Base-by-base conservation (phyloP, 768 basidiomycete species). In the Lentinula sp. region DNA sequence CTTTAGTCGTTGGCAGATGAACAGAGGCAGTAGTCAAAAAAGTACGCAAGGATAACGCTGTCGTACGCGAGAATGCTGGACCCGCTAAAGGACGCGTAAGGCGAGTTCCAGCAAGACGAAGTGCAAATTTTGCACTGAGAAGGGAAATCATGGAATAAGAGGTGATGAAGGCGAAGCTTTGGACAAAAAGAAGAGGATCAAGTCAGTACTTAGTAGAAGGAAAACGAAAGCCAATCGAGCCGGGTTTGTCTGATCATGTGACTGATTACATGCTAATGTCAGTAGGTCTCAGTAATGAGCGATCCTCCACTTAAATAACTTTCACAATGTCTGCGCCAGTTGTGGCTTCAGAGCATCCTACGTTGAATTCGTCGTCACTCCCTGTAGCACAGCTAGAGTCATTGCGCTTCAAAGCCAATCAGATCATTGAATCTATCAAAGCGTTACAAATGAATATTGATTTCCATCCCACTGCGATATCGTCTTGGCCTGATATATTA, bases 401-500 rank as follows among this genome's bases (percentile, higher is more conserved):
- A 4, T 76, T 92, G 55, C 80, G 81, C 42, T 90, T 90, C 77
- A 90, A 91, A 65, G 81, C 87, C 3, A 84, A 81, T 62, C 90
- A 91, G 69, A 90, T 92, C 39, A 84, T 91, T 49, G 91, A 93
- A 55, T 89, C 88, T 6, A 87, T 92, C 23, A 76, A 85, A 60
- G 75, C 77, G 0, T 76, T 92, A 8, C 85, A 86, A 60, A 77
- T 81, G 57, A 86, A 82, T 6, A 76, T 92, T 65, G 86, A 90
- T 6, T 81, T 81, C 12, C 78, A 83, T 41, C 79, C 77, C 48
- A 74, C 73, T 41, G 76, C 69, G n/a, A 91, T 92, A 85, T 85
- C 87, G 2, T 73, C 88, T 7, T 93, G 92, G 92, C 92, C 91
- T 2, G 91, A 93, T 67, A 84, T 94, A 59, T 79, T 93, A 58